Base-by-base conservation (phyloP, 2,329 filamentous ascomycete genomes). In the Pseudogymnoascus sp. region DNA sequence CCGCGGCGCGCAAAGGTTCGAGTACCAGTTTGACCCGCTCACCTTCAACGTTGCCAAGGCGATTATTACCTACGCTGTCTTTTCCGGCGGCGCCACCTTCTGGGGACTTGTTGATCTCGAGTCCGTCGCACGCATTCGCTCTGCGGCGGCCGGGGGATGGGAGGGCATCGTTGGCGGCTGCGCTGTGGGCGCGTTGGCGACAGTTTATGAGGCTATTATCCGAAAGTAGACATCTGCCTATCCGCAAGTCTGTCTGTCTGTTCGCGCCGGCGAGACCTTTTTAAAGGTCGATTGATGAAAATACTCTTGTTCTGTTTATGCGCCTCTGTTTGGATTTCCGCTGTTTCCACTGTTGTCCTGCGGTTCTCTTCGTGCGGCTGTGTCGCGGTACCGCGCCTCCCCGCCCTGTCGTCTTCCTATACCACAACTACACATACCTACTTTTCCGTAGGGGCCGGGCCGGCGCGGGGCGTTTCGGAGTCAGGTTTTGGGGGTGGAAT, bases 21-120 rank as follows among this genome's bases (percentile, higher is more conserved):
- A 85, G 67, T 86, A 88, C 67, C 78, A 81, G 5, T 86, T 93
- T 67, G 95, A 99, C 74, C 93, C 93, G 3, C 78, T 98, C 72
- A 89, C 88, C 22, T 99, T 96, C 78, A 96, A 93, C 78, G 87
- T 98, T 63, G 85, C 85, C 70, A 96, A 96, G 79, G 93, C 89
- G 0, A 74, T 98, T 62, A 76, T 93, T 64, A 87, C 90, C 6
- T 96, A 89, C 75, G 82, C 93, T 35, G 87, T 96, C 16, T 96
- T 93, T 73, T 84, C 82, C 8, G 85, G 88, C 73, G 84, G 84
- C 35, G 81, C 83, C 60, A 84, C 82, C 59, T 83, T 88, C 63
- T 79, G 83, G 59, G 88, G 88, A 33, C 78, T 86, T 61, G 79
- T 91, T 64, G 80, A 84, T 64, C 78, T 81, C 28, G 75, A 78